Percentiles rank a stretch among this genome's conserved stretches.
These are phyloP conservation scores for Pseudonectria foliicola DNA, from an alignment of 2,329 filamentous ascomycete genomes.

Conservation along the genomic window DNA sequence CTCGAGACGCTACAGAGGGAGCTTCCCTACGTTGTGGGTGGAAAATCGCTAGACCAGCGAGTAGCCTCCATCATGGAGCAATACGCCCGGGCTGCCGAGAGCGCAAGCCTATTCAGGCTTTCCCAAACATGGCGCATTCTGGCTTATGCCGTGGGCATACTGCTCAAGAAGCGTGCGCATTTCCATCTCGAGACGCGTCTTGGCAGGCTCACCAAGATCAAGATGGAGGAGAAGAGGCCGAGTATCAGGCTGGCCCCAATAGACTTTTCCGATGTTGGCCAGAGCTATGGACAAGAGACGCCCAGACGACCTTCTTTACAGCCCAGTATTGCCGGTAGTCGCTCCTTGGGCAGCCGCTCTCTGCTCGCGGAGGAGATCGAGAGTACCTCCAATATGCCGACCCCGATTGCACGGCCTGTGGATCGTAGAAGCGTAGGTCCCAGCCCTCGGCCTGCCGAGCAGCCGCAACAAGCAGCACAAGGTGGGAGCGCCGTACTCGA, in stretches of 20 bases:
- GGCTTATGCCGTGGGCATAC: slow-evolving; percentile 46
- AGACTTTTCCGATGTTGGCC: slow-evolving; percentile 16
- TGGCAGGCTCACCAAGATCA: slow-evolving; percentile 30
- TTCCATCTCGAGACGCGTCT: slow-evolving; percentile 49
- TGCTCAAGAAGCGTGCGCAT: slow-evolving; percentile 48
- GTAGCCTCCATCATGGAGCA: slow-evolving; percentile 45
- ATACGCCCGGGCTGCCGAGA: slow-evolving; percentile 52
- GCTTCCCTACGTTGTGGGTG: slow-evolving; percentile 35
- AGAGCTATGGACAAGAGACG: slow-evolving; percentile 31
- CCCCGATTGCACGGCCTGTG: slow-evolving; percentile 49
- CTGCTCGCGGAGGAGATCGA: slow-evolving; percentile 50
- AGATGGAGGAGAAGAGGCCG: slow-evolving; percentile 24
- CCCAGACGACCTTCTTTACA: slow-evolving; percentile 26
- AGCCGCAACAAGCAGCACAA: slow-evolving; percentile 28
- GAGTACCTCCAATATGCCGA: slow-evolving; percentile 56
- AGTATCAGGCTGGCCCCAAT: slow-evolving; percentile 20
- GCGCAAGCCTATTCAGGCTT: slow-evolving; percentile 49
- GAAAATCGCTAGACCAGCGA: slow-evolving; percentile 37
- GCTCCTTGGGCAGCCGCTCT: slow-evolving; percentile 33
- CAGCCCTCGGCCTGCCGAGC: slow-evolving; percentile 13
- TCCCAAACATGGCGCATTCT: slow-evolving; percentile 59
- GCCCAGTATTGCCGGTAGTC: slow-evolving; percentile 23
- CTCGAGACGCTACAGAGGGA: slow-evolving; percentile 44
- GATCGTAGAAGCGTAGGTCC: slow-evolving; percentile 24
- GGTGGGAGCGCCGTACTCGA: slow-evolving; percentile 42